These are phyloP conservation scores for Lagenidium sp. DNA, from an alignment of 352 stramenopile species.

Conservation along the genomic window DNA sequence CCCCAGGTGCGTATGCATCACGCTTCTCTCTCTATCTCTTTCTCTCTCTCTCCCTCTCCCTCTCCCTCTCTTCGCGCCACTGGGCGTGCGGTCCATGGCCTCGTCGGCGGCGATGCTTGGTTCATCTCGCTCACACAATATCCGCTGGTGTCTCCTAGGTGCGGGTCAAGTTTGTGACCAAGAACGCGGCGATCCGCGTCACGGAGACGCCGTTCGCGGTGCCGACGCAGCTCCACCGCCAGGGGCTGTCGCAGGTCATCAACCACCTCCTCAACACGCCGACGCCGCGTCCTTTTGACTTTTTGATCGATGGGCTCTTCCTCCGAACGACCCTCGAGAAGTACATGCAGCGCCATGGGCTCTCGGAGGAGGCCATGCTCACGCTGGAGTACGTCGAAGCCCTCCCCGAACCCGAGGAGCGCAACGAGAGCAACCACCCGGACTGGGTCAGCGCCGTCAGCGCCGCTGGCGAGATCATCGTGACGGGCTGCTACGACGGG, in stretches of 20 bases:
- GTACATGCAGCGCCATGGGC: slow-evolving; percentile 48
- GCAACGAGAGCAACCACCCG: slow-evolving; percentile 56
- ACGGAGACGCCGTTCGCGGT: slow-evolving; percentile 87
- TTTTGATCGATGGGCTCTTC: slow-evolving; percentile 70
- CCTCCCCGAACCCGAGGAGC: slow-evolving; percentile 57
- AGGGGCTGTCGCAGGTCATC: slow-evolving; percentile 83
- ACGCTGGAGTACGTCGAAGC: slow-evolving; percentile 87
- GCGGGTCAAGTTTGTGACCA: slow-evolving; percentile 87
- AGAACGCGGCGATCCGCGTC: slow-evolving; percentile 79
- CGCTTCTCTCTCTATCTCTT: too few species aligned
- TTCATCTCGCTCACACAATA: too few species aligned
- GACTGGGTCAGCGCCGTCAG: slow-evolving; percentile 84
- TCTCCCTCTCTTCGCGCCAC: too few species aligned
- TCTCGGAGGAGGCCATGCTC: slow-evolving; percentile 77
- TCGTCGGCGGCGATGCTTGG: too few species aligned
- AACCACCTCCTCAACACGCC: slow-evolving; percentile 77
- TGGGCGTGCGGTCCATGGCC: too few species aligned
- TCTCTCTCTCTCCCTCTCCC: background rate
- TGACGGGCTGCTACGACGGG: slow-evolving; percentile 84
- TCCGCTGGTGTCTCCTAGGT: slow-evolving; percentile 44
- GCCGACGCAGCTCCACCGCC: slow-evolving; percentile 61
- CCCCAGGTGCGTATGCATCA: slow-evolving; percentile 19
- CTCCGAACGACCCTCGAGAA: slow-evolving; percentile 71
- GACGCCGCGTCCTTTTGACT: slow-evolving; percentile 75
- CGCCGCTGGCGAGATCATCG: slow-evolving; percentile 32